Base-by-base conservation (phyloP, 2,329 filamentous ascomycete genomes). In the Apiospora aurea region DNA sequence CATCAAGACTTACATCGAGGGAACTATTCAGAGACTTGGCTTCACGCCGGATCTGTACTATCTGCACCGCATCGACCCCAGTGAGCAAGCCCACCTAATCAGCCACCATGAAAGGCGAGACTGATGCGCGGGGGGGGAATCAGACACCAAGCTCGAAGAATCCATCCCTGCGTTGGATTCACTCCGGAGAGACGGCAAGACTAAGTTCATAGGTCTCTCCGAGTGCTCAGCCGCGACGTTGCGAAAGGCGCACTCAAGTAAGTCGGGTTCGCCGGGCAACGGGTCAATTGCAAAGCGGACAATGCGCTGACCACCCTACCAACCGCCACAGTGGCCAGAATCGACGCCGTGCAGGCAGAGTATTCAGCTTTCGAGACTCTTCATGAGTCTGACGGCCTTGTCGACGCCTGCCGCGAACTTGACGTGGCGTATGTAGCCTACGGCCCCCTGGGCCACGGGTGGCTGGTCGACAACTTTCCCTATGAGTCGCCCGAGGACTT, bases 1-100 rank as follows among this genome's bases (percentile, higher is more conserved):
- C 67, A 87, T 87, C 74, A 82, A 84, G 74, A 71, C 79, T 51
- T 87, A 87, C 72, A 86, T 87, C 38, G 84, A 87, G 4, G 85
- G 84, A 14, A 86, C 85, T 0, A 86, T 86, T 61, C 82, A 86
- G 70, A 77, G 85, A 73, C 80, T 87, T 0, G 85, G 85, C 0
- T 87, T 85, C 64, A 69, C 84, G 0, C 85, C 85, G 8, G 84
- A 85, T 68, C 77, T 85, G 5, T 85, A 85, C 71, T 84, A 84
- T 67, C 78, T 85, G 1, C 82, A 85, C 69, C 79, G 84, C 2
- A 85, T 85, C 47, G 83, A 85, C 69, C 83, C 83, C 0, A 82
- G 83, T 85, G 76, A 10, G 82, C 76, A 8, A 1, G 21, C 21
- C 24, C 29, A 66, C 57, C 57, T 29, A 18, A n/a, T 18, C 57